Evolutionary conservation across 441 rosid genomes (phyloP), one percentile per base, ranked within the genome.

Genomic region (Arabidopsis hybrid): DNA sequence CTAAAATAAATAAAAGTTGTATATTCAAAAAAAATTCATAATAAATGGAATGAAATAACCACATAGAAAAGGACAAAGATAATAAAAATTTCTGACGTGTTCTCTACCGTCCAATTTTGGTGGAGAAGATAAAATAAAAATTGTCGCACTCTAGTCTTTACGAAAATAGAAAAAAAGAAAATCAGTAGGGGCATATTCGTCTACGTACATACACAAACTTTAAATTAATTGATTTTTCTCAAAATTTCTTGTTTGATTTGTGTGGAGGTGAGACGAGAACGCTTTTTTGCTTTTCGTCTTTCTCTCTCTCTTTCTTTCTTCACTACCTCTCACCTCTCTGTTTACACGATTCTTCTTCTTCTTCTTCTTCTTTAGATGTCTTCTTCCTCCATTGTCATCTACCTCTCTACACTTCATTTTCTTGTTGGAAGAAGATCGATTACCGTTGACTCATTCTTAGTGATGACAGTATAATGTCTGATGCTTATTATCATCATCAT

Each of bases 221-320:
- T 45, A 8, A 58, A 51, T 40, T 21, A 59, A 60, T 66, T 16
- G 13, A 35, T 21, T 21, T 5, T 17, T 46, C 29, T 0, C 34
- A 6, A 52, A 71, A 65, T 60, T 34, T 60, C 36, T 78, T 82
- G 84, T 68, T 79, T 60, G 31, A 47, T 67, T 84, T 83, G 66
- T 83, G 87, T 87, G 87, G 88, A 83, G 85, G 81, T 82, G 89
- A 85, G 91, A 79, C 69, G 81, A 77, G 73, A 69, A 67, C 84
- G 85, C 83, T 63, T 42, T 75, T 60, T 70, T 60, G 62, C 78
- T 84, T 84, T 71, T 51, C 73, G 69, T 26, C 81, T 31, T 31
- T 31, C 32, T 31, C 32, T 31, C 32, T 29, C 31, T 31, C 32
- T 64, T 55, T 60, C 59, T 62, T 75, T 35, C 71, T 29, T 63